Base-by-base conservation (phyloP, 371 early-diverging fungal species). In the Basidiobolus meristosporus region DNA sequence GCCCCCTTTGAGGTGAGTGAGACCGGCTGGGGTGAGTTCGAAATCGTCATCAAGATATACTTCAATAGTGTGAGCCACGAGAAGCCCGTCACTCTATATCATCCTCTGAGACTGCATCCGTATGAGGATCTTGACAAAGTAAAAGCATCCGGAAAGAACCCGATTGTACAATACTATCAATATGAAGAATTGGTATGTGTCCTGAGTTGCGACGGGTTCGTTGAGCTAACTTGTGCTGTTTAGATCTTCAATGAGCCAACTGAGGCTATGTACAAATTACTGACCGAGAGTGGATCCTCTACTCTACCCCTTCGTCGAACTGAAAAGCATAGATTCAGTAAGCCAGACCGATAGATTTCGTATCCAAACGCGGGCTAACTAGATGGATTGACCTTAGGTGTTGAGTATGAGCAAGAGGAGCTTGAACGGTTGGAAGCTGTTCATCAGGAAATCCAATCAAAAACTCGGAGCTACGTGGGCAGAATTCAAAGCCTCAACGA, bases 21-120 rank as follows among this genome's bases (percentile, higher is more conserved):
- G 54, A 88, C 88, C 7, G 98, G 91, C 17, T 98, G 99, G 99
- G 99, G 99, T 49, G 97, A 98, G 62, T 98, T 98, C 53, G 95
- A 91, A 36, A 82, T 96, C 28, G 67, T 74, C 36, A 90, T 98
- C 51, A 85, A 85, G 55, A 73, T 98, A 23, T 68, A 73, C 45
- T 85, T 90, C 50, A 71, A 74, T 14, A 57, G 65, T 11, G 68
- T 63, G 29, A 58, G 80, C n/a, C 65, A 65, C 30, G 92, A 91
- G 47, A 85, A 84, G 50, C 75, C 80, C 11, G 68, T 89, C 14
- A 63, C 68, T 16, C 56, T 93, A 6, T 82, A 76, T 53, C 91
- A 91, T 50, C 79, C 76, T 51, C 63, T 95, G 40, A 65, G 72
- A 47, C 59, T 86, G 30, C 83, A 82, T 48, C 83, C 87, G 14